Evolutionary conservation across 2,329 filamentous ascomycete genomes (phyloP), one percentile per base, ranked within the genome.

Genomic region (Exophiala bonariae): DNA sequence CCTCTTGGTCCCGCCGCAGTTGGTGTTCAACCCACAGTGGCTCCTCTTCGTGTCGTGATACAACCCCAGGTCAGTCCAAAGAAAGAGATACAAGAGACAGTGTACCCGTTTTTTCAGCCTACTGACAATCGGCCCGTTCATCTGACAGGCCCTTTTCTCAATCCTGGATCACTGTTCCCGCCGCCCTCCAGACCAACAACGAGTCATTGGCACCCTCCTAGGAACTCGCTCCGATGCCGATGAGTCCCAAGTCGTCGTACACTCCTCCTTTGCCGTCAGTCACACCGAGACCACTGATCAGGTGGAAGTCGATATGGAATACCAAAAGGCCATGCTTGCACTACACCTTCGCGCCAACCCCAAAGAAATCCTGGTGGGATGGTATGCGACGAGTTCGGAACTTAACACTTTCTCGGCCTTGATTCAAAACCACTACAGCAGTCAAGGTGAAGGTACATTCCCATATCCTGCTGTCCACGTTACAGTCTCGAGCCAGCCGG

Each of bases 241-340:
- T 79, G 93, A 92, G 70, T 89, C 87, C 66, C 92, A 97, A 71
- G 89, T 95, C 64, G 90, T 95, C 73, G 93, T 99, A 64, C 85
- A 89, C 66, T 95, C 89, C 66, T 92, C 89, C 76, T 99, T 99
- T 70, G 93, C 93, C 60, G 95, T 99, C 65, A 91, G 92, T 59
- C 93, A 99, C 77, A 97, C 92, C 60, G 93, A 99, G 76, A 96
- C 92, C 61, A 87, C 91, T 68, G 93, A 99, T 73, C 93, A 99
- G 74, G 93, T 99, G 63, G 93, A 99, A 74, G 93, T 99, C 57
- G 93, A 99, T 69, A 95, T 99, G 80, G 93, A 99, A 74, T 99
- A 97, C 74, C 93, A 99, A 76, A 97, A 97, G 82, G 91, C 92
- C 72, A 99, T 99, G 93, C 85, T 97, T 49, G 86, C 88, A 50